Conservation (phyloP, 2,329 filamentous ascomycete genomes). For the Colletotrichum coccodes region DNA sequence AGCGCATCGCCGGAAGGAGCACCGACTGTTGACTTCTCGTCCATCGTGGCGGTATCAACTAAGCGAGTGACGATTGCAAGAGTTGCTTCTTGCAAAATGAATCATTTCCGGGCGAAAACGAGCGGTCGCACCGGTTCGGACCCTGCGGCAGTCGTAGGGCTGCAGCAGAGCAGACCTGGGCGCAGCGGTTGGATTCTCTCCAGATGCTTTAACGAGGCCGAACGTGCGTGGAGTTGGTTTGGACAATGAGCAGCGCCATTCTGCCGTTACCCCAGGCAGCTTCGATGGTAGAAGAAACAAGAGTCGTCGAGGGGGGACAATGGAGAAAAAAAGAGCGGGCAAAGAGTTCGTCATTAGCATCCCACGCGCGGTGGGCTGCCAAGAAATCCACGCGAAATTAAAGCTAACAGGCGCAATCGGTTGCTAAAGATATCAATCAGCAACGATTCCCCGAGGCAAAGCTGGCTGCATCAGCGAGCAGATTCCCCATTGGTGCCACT, state of each 20-base stretch:
- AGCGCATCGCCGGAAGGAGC: background rate
- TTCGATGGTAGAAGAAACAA: background rate
- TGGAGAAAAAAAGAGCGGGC: constrained; percentile 18
- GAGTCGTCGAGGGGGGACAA: background rate
- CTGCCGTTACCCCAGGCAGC: background rate
- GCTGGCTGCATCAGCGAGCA: background rate
- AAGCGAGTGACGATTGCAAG: constrained; percentile 15
- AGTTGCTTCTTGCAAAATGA: background rate
- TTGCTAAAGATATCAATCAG: constrained; percentile 25
- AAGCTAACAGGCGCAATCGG: constrained; percentile 4
- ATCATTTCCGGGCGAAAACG: background rate
- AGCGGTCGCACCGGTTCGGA: constrained; percentile 3
- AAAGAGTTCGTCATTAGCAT: constrained; percentile 27
- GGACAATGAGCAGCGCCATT: constrained; percentile 8
- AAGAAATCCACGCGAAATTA: constrained; percentile 29
- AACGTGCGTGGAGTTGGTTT: background rate
- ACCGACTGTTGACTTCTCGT: background rate
- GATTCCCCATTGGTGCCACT: constrained; percentile 5
- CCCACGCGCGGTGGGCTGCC: constrained; percentile 22
- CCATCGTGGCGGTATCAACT: constrained; percentile 7
- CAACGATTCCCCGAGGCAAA: background rate
- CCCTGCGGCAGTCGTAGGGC: background rate
- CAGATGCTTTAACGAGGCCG: background rate
- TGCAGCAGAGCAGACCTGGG: background rate
- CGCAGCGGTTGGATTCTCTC: background rate